Percentiles rank a stretch among this genome's conserved stretches.
phyloP scores from a whole-genome alignment of 129 eudicot species.

The Solidago caesia region DNA sequence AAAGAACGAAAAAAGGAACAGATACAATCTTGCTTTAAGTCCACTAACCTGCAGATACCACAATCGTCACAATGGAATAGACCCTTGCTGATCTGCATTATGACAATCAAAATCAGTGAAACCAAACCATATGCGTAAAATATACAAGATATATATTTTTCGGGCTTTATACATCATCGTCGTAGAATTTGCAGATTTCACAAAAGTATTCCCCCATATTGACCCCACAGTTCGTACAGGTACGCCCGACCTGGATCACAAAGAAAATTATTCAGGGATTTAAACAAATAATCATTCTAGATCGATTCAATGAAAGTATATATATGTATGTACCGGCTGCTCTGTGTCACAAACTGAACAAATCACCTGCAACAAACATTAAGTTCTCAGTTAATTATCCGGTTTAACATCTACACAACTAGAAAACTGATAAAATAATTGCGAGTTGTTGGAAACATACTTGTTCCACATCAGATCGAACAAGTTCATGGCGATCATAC shows the following conservation, averaged over 20 bases:
- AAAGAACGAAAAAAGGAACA: neutral
- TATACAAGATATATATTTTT: neutral
- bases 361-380: slow-evolving; percentile 60
- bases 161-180: slow-evolving; percentile 68
- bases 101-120: slow-evolving; percentile 3
- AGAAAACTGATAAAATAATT: neutral
- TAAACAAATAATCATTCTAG: neutral
- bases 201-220: slow-evolving; percentile 98
- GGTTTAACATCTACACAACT: neutral
- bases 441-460: slow-evolving; percentile 43
- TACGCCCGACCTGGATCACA: slow-evolving; percentile 52
- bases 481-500: slow-evolving; percentile 78
- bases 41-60: slow-evolving; percentile 93
- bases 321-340: slow-evolving; percentile 55
- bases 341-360: slow-evolving; percentile 97
- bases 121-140: neutral
- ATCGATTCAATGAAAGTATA: slow-evolving; percentile 9
- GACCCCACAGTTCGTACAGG: slow-evolving; percentile 93
- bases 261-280: neutral
- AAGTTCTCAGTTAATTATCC: neutral
- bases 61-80: slow-evolving; percentile 95
- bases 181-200: slow-evolving; percentile 82
- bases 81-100: slow-evolving; percentile 66
- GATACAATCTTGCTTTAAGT: neutral
- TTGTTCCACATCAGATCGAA: slow-evolving; percentile 68